Base-by-base conservation (phyloP, 306 rosid genomes). In the Fagus crenata region DNA sequence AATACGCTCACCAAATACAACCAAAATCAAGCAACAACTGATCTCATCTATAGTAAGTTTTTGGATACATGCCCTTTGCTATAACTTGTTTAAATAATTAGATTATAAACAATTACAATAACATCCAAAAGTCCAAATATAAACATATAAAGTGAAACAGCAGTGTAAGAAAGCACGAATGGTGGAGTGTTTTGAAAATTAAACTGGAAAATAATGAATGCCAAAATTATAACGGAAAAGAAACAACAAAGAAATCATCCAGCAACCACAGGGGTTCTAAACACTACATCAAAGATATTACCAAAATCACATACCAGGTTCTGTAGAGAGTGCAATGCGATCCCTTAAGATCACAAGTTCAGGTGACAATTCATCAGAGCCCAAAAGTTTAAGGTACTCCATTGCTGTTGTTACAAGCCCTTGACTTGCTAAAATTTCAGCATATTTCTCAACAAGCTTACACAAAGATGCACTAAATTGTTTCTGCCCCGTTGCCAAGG, bases 401-500 rank as follows among this genome's bases (percentile, higher is more conserved):
- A 89, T 75, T 12, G 99, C 99, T 40, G 98, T 89, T 49, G 92
- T 88, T 78, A 91, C 80, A 78, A 91, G 86, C 75, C 97, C 99
- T 83, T 96, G 97, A 81, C 98, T 92, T 33, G 97, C 98, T 83
- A 96, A 92, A 81, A 96, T 91, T 84, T 96, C 99, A 75, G 98
- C 93, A 82, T 96, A 96, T 87, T 89, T 96, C 90, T 96, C 99
- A 80, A 96, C 98, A 85, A 96, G 99, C 88, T 92, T 96, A 88
- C 93, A 96, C 79, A 96, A 84, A 77, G 98, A 91, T 78, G 90
- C 97, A 86, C 98, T 96, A 77, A 92, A 91, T 76, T 80, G 89
- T 85, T 92, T 96, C 81, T 96, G 97, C 80, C 96, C 99, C 46
- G 96, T 91, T 69, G 98, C 99, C 89, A 96, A 80, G 77, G 98